These are phyloP conservation scores for Zelopaecilomyces penicillatus DNA, from an alignment of 2,329 filamentous ascomycete species.

Conservation along the genomic window DNA sequence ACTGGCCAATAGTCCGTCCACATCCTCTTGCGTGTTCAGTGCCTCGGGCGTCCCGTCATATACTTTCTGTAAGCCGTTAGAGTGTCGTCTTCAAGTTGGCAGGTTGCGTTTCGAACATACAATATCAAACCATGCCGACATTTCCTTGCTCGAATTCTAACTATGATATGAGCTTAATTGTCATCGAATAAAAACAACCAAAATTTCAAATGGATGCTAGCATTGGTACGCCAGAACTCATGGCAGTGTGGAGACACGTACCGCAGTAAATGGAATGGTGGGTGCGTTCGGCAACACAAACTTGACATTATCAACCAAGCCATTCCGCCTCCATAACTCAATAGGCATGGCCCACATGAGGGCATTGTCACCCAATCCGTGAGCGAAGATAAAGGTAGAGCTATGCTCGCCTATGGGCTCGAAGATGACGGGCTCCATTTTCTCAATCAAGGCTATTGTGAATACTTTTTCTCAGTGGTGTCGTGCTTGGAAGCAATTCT, in stretches of 20 bases:
- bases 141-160: constrained; percentile 63
- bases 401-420: constrained; percentile 72
- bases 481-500: no score
- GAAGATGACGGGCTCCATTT: constrained; percentile 50
- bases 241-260: not conserved
- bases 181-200: not conserved
- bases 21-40: constrained; percentile 41
- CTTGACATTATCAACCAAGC: constrained; percentile 72
- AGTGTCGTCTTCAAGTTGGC: no score
- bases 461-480: no score
- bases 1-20: constrained; percentile 60
- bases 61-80: constrained; percentile 1
- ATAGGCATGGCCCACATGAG: constrained; percentile 67
- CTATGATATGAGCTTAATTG: not conserved
- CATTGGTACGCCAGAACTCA: not conserved
- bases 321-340: constrained; percentile 70
- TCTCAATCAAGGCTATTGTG: not conserved
- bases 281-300: constrained; percentile 86
- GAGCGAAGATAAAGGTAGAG: constrained; percentile 80
- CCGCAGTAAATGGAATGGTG: constrained; percentile 62
- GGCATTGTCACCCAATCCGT: constrained; percentile 74
- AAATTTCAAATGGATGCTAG: no score
- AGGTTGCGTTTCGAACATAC: constrained; percentile 24
- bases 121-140: constrained; percentile 78
- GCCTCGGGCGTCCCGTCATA: constrained; percentile 3